Conservation (phyloP, 805 yeast species). For the Starmera dryadoides region DNA sequence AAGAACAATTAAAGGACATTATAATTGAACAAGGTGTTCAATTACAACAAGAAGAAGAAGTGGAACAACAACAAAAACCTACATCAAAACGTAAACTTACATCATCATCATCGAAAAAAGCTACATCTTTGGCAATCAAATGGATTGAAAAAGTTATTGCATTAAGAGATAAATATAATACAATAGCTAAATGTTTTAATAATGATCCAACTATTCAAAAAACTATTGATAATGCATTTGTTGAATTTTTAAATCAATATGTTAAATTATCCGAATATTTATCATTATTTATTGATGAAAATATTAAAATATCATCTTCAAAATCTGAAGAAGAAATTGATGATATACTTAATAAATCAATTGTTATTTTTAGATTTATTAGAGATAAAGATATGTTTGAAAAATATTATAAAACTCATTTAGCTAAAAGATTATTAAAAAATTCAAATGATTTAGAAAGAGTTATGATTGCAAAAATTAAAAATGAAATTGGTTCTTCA, state of each 20-base stretch:
- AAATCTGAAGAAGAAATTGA: slow-evolving; percentile 37
- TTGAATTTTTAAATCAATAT: slow-evolving; percentile 50
- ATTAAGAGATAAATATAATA: slow-evolving; percentile 43
- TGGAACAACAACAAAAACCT: slow-evolving; percentile 16
- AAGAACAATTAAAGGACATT: slow-evolving; percentile 36
- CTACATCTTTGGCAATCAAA: slow-evolving; percentile 43
- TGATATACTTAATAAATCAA: slow-evolving; percentile 43
- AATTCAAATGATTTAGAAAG: slow-evolving; percentile 59
- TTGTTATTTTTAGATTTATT: slow-evolving; percentile 58
- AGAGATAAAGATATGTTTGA: slow-evolving; percentile 85
- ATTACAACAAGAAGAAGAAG: slow-evolving; percentile 7
- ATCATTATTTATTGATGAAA: slow-evolving; percentile 52
- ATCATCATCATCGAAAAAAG: slow-evolving; percentile 16
- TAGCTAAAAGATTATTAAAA: slow-evolving; percentile 70
- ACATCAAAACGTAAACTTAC: not conserved
- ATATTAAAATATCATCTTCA: slow-evolving; percentile 42
- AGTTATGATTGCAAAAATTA: slow-evolving; percentile 54
- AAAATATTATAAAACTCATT: slow-evolving; percentile 74
- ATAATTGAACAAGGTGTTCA: slow-evolving; percentile 39
- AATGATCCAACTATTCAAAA: slow-evolving; percentile 43
- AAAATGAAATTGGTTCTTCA: slow-evolving; percentile 72
- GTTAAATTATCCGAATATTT: slow-evolving; percentile 44
- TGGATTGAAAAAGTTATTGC: slow-evolving; percentile 60
- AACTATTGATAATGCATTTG: slow-evolving; percentile 53
- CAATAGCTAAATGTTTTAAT: slow-evolving; percentile 36